Evolutionary conservation across 352 stramenopile species (phyloP).

Genomic region (Globisporangium paroecandrum): DNA sequence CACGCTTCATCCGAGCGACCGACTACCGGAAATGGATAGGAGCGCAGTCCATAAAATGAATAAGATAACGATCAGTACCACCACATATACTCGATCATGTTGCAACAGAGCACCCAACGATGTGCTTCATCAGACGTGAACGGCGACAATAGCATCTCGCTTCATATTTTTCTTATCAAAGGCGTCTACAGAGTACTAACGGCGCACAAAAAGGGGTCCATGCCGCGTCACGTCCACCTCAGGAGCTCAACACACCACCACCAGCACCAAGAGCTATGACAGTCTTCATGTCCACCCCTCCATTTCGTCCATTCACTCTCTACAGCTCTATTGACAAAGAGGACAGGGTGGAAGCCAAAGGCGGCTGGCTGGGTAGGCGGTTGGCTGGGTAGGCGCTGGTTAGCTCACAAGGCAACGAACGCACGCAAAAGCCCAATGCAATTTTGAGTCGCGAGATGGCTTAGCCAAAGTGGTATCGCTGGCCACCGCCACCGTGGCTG

Average conservation of each 20-base stretch:
- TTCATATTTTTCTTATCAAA: constrained; percentile 14
- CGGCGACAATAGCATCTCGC: constrained; percentile 7
- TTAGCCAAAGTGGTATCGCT: constrained; percentile 84
- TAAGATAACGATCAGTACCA: not conserved
- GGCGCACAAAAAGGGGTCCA: constrained; percentile 12
- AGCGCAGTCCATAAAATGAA: not conserved
- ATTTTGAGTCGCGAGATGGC: not conserved
- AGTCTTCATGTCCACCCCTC: not conserved
- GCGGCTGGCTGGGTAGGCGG: not conserved
- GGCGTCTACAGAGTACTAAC: constrained; percentile 16
- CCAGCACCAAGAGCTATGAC: not conserved
- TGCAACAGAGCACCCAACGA: too few species aligned
- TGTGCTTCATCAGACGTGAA: not conserved
- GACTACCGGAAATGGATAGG: not conserved
- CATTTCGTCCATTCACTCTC: not conserved
- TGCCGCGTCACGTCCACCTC: not conserved
- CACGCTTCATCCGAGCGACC: not conserved
- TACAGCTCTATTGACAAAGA: not conserved
- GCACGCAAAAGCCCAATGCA: constrained; percentile 9
- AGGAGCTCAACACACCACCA: not conserved
- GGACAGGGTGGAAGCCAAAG: not conserved
- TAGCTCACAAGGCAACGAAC: not conserved
- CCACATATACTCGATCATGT: too few species aligned
- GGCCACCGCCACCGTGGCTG: constrained; percentile 35
- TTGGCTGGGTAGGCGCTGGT: not conserved